phyloP scores from a whole-genome alignment of 1,284 basidiomycete genomes.

The Pterula multifida region DNA sequence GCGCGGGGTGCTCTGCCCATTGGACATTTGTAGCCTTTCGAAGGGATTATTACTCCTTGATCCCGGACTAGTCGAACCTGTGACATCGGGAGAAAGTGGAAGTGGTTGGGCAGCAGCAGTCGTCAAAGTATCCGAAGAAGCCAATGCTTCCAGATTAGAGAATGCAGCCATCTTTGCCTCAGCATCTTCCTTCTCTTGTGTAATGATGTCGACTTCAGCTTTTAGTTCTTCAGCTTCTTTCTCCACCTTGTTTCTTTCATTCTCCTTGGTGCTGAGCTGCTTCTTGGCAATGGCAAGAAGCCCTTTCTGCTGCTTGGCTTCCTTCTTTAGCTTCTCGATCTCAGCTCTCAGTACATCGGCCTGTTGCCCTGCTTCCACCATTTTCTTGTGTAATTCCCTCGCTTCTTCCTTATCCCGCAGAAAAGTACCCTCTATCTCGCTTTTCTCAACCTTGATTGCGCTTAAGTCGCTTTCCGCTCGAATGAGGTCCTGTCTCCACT shows the following conservation, averaged over 20 bases:
- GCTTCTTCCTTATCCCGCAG: conserved; percentile 93
- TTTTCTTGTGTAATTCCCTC: conserved; percentile 73
- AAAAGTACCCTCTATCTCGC: conserved; percentile 82
- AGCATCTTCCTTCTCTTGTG: conserved; percentile 44
- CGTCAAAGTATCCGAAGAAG: conserved; percentile 36
- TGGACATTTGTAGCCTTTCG: conserved; percentile 45
- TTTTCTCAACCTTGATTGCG: conserved; percentile 81
- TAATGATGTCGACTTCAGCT: conserved; percentile 37
- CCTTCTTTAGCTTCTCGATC: conserved; percentile 85
- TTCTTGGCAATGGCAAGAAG: conserved; percentile 91
- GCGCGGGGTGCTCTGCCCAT: conserved; percentile 19
- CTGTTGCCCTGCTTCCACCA: conserved; percentile 73
- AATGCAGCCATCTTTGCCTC: conserved; percentile 27
- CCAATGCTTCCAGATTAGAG: conserved; percentile 14
- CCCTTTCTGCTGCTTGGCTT: conserved; percentile 93
- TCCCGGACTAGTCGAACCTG: conserved; percentile 24
- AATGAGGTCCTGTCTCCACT: conserved; percentile 74
- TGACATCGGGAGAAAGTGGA: conserved; percentile 52
- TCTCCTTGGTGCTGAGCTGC: conserved; percentile 81
- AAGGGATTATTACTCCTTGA: conserved; percentile 90
- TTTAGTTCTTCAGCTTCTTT: conserved; percentile 62
- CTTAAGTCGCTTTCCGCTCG: conserved; percentile 87
- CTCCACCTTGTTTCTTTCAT: conserved; percentile 58
- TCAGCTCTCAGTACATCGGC: conserved; percentile 62
- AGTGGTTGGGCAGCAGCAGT: conserved; percentile 59